These are phyloP conservation scores for Secale cereale DNA, from an alignment of 176 grass and related monocot species.

Conservation along the genomic window DNA sequence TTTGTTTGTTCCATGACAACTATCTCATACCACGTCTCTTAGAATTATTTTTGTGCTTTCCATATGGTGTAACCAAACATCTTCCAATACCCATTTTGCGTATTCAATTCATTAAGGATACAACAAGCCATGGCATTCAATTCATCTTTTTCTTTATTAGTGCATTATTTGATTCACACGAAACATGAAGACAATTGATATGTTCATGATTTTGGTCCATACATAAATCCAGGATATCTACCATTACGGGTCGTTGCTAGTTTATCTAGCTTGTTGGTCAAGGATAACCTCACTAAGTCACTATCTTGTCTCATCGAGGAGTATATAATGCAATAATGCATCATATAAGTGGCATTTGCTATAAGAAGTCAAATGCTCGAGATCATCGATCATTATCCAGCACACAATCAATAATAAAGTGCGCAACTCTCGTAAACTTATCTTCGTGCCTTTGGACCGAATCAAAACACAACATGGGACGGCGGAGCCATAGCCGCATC, in stretches of 20 bases:
- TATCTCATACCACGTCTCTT: too few relatives aligned
- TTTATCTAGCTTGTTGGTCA: background rate
- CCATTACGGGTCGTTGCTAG: background rate
- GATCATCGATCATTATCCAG: background rate
- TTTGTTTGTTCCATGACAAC: too few relatives aligned
- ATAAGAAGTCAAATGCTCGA: background rate
- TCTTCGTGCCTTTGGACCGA: background rate
- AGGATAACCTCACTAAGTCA: background rate
- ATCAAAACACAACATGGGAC: background rate
- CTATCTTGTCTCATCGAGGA: background rate
- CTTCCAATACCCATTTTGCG: too few relatives aligned
- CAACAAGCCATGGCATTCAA: background rate
- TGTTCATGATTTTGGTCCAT: background rate
- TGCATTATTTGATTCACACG: background rate
- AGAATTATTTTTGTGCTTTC: too few relatives aligned
- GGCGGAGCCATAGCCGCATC: too few relatives aligned
- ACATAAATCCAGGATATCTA: background rate
- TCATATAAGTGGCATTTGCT: background rate
- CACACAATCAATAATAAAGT: background rate
- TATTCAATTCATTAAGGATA: too few relatives aligned
- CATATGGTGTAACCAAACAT: too few relatives aligned
- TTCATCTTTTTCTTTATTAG: background rate
- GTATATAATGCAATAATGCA: background rate
- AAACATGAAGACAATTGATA: too few relatives aligned
- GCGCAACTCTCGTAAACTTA: background rate